A percentile compares a stretch with the other conserved stretches of the same genome.
Evolutionary conservation across 768 basidiomycete species (phyloP).

Genomic region (Strobilomyces dryophilus): DNA sequence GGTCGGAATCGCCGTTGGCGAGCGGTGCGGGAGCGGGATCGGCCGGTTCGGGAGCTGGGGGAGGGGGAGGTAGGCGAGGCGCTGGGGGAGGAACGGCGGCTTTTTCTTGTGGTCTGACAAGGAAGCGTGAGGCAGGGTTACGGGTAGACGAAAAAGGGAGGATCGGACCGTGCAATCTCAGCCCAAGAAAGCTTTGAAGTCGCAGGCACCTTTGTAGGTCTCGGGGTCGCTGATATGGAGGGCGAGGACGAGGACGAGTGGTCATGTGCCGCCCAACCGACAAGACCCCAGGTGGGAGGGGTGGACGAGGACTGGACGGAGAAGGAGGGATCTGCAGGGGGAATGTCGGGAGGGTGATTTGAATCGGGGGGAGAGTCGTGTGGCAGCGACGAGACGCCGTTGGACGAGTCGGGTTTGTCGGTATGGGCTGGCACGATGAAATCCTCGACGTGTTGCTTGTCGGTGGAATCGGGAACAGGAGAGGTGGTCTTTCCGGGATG

Average conservation of each 20-base stretch:
- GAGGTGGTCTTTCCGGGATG: conserved; percentile 26
- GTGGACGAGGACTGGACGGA: conserved; percentile 23
- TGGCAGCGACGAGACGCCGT: conserved; percentile 6
- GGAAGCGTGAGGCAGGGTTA: conserved; percentile 2
- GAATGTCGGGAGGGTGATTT: conserved; percentile 12
- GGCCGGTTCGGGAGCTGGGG: conserved; percentile 22
- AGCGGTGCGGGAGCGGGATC: conserved; percentile 28
- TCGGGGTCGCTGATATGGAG: conserved; percentile 9
- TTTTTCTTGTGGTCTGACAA: conserved; percentile 61
- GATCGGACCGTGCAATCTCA: conserved; percentile 60
- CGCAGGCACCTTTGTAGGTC: conserved; percentile 55
- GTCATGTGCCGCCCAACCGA: conserved; percentile 32
- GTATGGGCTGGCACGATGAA: conserved; percentile 6
- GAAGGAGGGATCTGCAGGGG: conserved; percentile 8
- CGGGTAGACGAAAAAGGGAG: background rate
- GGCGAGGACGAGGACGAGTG: conserved; percentile 32
- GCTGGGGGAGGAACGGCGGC: conserved; percentile 39
- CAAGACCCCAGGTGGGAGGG: conserved; percentile 33
- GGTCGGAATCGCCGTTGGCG: conserved; percentile 32
- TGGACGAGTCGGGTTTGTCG: conserved; percentile 15
- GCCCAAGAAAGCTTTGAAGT: conserved; percentile 84
- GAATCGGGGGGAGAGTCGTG: conserved; percentile 17
- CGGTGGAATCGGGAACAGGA: conserved; percentile 33
- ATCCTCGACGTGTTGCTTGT: conserved; percentile 22
- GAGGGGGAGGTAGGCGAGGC: conserved; percentile 3